Evolutionary conservation across 441 rosid genomes (phyloP).

Genomic region (Euphorbia celastroides): DNA sequence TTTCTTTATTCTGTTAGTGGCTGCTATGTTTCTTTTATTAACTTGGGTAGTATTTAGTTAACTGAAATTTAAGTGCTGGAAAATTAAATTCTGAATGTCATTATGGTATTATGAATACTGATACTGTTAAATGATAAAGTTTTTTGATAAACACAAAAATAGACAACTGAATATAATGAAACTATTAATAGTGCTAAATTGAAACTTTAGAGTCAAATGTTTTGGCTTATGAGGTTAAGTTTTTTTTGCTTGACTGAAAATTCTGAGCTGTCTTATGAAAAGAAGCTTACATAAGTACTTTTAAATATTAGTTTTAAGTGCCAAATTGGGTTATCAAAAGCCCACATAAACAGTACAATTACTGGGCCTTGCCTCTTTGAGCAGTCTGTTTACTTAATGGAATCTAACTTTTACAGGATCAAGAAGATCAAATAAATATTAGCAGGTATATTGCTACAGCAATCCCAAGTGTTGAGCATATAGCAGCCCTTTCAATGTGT

Average conservation of each 20-base stretch:
- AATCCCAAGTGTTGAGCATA: slow-evolving; percentile 6
- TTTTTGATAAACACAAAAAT: no score
- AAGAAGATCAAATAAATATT: slow-evolving; percentile 46
- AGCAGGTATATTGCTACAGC: slow-evolving; percentile 51
- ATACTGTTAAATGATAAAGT: not conserved
- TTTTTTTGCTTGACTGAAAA: not conserved
- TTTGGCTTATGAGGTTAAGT: not conserved
- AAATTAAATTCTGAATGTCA: no score
- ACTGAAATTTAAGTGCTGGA: not conserved
- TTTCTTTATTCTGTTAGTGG: not conserved
- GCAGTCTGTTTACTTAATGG: slow-evolving; percentile 22
- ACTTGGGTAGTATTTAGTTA: not conserved
- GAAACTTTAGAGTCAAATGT: no score
- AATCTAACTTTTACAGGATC: slow-evolving; percentile 58
- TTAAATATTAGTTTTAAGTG: no score
- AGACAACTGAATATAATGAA: no score
- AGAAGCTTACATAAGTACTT: not conserved
- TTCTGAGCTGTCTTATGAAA: not conserved
- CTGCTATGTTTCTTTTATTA: not conserved
- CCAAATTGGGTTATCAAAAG: not conserved
- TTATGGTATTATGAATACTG: not conserved
- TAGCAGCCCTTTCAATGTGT: slow-evolving; percentile 14
- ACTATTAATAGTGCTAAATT: not conserved
- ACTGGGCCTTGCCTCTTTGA: slow-evolving; percentile 14
- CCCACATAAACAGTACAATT: slow-evolving; percentile 1